phyloP scores from a whole-genome alignment of 495 filamentous ascomycete genomes.

The Aspergillus indologenus region DNA sequence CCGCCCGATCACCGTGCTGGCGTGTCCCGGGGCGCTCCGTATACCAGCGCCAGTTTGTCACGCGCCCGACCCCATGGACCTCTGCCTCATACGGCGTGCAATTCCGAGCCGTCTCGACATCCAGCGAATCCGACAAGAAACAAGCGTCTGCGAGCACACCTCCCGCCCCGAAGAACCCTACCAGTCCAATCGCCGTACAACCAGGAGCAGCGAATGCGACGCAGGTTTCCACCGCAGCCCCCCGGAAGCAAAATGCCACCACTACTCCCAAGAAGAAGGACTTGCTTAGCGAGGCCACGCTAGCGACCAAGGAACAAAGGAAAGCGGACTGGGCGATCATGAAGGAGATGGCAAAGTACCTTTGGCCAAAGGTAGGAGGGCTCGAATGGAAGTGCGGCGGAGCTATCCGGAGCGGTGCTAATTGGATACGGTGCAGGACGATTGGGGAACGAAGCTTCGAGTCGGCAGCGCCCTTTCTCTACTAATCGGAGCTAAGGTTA shows the following conservation, averaged over 20 bases:
- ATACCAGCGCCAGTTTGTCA: conserved; percentile 29
- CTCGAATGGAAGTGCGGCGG: background rate
- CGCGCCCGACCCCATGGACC: conserved; percentile 26
- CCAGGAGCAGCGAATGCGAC: conserved; percentile 19
- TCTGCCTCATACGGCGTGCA: conserved; percentile 24
- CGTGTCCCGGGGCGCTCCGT: conserved; percentile 33
- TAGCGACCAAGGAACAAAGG: conserved; percentile 77
- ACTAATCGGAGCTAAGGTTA: conserved; percentile 81
- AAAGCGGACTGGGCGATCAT: conserved; percentile 98
- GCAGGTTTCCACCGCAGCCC: conserved; percentile 22
- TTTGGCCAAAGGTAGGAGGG: conserved; percentile 84
- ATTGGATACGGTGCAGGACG: conserved; percentile 48
- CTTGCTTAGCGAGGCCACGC: conserved; percentile 53
- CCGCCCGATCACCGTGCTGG: conserved; percentile 41
- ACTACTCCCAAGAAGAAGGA: conserved; percentile 47
- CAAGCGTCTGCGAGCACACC: conserved; percentile 17
- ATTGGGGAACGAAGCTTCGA: conserved; percentile 74
- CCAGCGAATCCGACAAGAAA: conserved; percentile 17
- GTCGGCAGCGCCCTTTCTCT: conserved; percentile 78
- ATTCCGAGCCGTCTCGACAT: conserved; percentile 30
- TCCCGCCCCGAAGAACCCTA: conserved; percentile 14
- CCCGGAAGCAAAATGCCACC: conserved; percentile 22
- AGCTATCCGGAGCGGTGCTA: conserved; percentile 11
- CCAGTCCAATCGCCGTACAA: conserved; percentile 17
- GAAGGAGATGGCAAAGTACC: conserved; percentile 91